Conservation (phyloP, 1,284 basidiomycete genomes). For the Fomitopsis betulina region DNA sequence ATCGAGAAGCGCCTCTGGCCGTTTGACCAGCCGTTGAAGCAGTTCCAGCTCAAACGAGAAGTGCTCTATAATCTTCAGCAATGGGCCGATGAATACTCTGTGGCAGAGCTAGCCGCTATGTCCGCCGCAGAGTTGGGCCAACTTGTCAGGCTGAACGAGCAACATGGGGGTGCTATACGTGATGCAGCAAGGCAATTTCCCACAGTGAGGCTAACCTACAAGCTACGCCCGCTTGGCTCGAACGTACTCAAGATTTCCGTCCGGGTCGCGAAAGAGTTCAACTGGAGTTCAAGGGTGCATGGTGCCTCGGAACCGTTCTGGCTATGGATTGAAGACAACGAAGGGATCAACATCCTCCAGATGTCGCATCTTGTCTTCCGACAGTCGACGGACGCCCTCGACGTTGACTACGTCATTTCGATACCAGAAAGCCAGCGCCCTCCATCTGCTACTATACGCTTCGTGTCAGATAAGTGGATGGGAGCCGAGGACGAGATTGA, state of each 20-base stretch:
- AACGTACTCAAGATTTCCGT: conserved; percentile 83
- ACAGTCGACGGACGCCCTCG: conserved; percentile 52
- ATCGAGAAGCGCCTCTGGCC: conserved; percentile 94
- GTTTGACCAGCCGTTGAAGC: conserved; percentile 88
- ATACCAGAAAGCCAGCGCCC: conserved; percentile 55
- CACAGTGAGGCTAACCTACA: conserved; percentile 60
- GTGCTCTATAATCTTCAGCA: conserved; percentile 77
- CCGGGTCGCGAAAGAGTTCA: conserved; percentile 65
- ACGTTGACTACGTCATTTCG: conserved; percentile 81
- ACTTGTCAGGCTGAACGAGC: conserved; percentile 84
- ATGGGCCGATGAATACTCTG: conserved; percentile 83
- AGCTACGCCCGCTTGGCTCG: conserved; percentile 77
- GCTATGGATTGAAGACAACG: conserved; percentile 92
- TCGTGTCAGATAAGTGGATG: conserved; percentile 92
- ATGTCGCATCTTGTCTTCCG: conserved; percentile 71
- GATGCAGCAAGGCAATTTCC: conserved; percentile 88
- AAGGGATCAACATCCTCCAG: conserved; percentile 81
- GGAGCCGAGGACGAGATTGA: conserved; percentile 78
- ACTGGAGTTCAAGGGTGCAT: conserved; percentile 82
- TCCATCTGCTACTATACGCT: conserved; percentile 65
- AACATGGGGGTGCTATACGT: conserved; percentile 78
- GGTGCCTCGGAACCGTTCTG: conserved; percentile 86
- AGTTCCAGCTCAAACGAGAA: conserved; percentile 76
- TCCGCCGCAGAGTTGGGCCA: conserved; percentile 76
- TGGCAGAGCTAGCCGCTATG: conserved; percentile 75